phyloP scores from a whole-genome alignment of 495 filamentous ascomycete species.

The Daldinia grandis region DNA sequence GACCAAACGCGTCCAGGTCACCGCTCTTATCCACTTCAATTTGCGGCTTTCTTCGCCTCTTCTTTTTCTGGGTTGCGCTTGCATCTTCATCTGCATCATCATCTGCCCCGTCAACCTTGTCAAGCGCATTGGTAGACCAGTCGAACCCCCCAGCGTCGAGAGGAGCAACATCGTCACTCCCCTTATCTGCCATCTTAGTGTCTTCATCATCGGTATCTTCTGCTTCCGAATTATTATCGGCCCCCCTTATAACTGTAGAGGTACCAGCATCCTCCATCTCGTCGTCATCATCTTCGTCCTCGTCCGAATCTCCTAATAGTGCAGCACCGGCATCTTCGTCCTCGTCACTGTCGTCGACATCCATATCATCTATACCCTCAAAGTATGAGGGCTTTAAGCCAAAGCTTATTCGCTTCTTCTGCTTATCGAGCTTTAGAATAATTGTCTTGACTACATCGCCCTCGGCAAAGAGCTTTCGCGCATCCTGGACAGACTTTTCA shows the following conservation, averaged over 20 bases:
- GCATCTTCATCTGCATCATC: constrained; percentile 57
- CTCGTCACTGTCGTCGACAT: constrained; percentile 56
- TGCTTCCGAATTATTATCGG: constrained; percentile 49
- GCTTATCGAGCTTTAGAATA: constrained; percentile 76
- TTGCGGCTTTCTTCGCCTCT: constrained; percentile 78
- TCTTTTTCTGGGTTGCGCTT: constrained; percentile 70
- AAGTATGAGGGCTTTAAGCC: constrained; percentile 94
- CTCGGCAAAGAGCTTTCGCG: constrained; percentile 81
- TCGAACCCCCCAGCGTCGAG: constrained; percentile 86
- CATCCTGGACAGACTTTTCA: constrained; percentile 78
- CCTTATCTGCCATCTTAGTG: constrained; percentile 57
- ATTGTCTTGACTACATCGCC: constrained; percentile 92
- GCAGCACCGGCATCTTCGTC: constrained; percentile 60
- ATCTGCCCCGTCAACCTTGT: constrained; percentile 57
- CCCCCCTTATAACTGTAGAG: constrained; percentile 60
- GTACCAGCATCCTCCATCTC: constrained; percentile 62
- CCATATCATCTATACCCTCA: constrained; percentile 65
- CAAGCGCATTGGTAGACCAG: constrained; percentile 74
- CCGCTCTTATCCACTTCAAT: constrained; percentile 88
- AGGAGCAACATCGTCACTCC: constrained; percentile 54
- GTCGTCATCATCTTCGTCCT: constrained; percentile 55
- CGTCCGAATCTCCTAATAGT: constrained; percentile 55
- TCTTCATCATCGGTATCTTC: constrained; percentile 59
- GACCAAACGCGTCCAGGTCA: constrained; percentile 87
- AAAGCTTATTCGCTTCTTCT: constrained; percentile 80